These are phyloP conservation scores for Ustilago bromivora DNA, from an alignment of 1,284 basidiomycete genomes.

Conservation along the genomic window DNA sequence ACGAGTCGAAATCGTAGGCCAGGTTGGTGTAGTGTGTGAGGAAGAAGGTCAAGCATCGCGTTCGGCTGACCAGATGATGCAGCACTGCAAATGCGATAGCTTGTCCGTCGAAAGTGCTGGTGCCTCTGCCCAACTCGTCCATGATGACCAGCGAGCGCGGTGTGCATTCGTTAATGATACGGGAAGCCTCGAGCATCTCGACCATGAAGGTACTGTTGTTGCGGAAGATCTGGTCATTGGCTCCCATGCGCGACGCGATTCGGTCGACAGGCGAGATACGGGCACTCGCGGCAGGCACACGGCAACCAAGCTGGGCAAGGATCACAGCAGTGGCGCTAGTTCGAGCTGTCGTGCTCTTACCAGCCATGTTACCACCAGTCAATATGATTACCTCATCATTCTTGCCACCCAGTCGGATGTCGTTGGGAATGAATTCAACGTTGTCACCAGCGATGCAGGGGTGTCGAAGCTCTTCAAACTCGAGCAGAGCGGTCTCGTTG, in stretches of 20 bases:
- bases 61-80: slow-evolving; percentile 65
- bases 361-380: slow-evolving; percentile 91
- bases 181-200: slow-evolving; percentile 69
- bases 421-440: slow-evolving; percentile 90
- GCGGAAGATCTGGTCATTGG: slow-evolving; percentile 71
- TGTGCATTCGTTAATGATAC: slow-evolving; percentile 67
- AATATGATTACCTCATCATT: slow-evolving; percentile 84
- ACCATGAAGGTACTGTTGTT: slow-evolving; percentile 69
- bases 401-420: slow-evolving; percentile 85
- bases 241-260: slow-evolving; percentile 97
- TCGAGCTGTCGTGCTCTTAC: slow-evolving; percentile 76
- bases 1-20: slow-evolving; percentile 63
- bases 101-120: slow-evolving; percentile 68
- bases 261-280: slow-evolving; percentile 88
- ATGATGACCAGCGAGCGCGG: slow-evolving; percentile 69
- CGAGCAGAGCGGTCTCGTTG: slow-evolving; percentile 80
- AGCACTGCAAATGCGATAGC: slow-evolving; percentile 68
- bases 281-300: slow-evolving; percentile 87
- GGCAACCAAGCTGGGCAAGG: slow-evolving; percentile 98
- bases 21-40: slow-evolving; percentile 67
- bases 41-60: slow-evolving; percentile 68
- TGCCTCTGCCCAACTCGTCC: slow-evolving; percentile 70
- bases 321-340: slow-evolving; percentile 98
- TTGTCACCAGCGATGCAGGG: slow-evolving; percentile 73
- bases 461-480: slow-evolving; percentile 86